Conservation (phyloP, 2,329 filamentous ascomycete species). For the Ramularia endophylla region DNA sequence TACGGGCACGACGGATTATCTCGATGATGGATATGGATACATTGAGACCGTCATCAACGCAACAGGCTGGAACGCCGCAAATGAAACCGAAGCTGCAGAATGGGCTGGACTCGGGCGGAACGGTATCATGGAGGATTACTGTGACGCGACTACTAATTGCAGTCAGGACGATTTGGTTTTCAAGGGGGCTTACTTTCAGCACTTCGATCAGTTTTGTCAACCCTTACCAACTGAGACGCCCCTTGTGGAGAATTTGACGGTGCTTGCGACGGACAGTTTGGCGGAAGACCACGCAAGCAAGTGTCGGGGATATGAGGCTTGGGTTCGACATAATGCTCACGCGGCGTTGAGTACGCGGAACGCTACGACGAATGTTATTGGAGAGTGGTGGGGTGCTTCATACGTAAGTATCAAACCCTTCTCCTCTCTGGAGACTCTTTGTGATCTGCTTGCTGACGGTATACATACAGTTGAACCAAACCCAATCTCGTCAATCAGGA, state of each 20-base stretch:
- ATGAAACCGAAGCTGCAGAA: slow-evolving; percentile 10
- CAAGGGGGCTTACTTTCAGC: slow-evolving; percentile 95
- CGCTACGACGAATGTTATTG: slow-evolving; percentile 58
- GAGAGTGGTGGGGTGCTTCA: slow-evolving; percentile 72
- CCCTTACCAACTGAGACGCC: slow-evolving; percentile 46
- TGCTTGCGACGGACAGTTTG: slow-evolving; percentile 29
- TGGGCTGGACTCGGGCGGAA: slow-evolving; percentile 74
- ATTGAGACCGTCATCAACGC: slow-evolving; percentile 68
- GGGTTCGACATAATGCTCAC: slow-evolving; percentile 72
- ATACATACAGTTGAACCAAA: slow-evolving; percentile 9
- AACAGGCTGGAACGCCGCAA: slow-evolving; percentile 59
- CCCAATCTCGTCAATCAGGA: slow-evolving; percentile 16
- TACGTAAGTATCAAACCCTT: slow-evolving; percentile 5
- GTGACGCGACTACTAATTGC: slow-evolving; percentile 69
- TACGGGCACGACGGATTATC: slow-evolving; percentile 63
- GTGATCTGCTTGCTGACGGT: too few relatives aligned
- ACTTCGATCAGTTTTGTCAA: slow-evolving; percentile 73
- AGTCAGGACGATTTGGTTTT: slow-evolving; percentile 84
- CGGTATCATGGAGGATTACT: slow-evolving; percentile 78
- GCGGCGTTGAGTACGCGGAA: slow-evolving; percentile 69
- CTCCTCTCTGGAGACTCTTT: too few relatives aligned
- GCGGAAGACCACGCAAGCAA: slow-evolving; percentile 48
- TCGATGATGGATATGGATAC: slow-evolving; percentile 72
- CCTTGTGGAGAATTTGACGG: slow-evolving; percentile 41
- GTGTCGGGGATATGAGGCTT: slow-evolving; percentile 63